Evolutionary conservation across 2,329 filamentous ascomycete genomes (phyloP).

Genomic region (Calonectria ilicicola): DNA sequence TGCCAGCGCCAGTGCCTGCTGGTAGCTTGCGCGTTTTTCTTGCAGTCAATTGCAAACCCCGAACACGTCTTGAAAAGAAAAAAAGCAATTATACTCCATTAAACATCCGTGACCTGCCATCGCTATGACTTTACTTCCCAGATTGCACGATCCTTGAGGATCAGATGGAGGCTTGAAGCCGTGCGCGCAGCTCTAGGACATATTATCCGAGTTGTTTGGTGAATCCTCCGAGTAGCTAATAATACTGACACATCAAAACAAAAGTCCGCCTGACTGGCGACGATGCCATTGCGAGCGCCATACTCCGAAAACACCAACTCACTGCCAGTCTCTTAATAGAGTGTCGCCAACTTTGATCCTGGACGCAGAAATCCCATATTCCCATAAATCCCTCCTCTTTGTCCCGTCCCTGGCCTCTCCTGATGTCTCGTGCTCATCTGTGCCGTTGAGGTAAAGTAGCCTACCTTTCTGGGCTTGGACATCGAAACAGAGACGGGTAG

Average conservation of each 20-base stretch:
- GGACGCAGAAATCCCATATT: slow-evolving; percentile 42
- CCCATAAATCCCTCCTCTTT: slow-evolving; percentile 48
- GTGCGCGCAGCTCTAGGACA: neutral
- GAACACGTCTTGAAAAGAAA: neutral
- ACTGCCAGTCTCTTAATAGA: slow-evolving; percentile 43
- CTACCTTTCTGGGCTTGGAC: slow-evolving; percentile 42
- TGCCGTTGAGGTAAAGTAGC: slow-evolving; percentile 50
- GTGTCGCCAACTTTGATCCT: slow-evolving; percentile 44
- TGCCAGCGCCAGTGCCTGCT: neutral
- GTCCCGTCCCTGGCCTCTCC: slow-evolving; percentile 45
- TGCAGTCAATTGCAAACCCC: neutral
- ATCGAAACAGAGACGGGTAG: slow-evolving; percentile 47
- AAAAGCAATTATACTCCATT: neutral
- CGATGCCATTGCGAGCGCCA: neutral
- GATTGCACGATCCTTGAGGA: neutral
- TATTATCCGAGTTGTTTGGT: neutral
- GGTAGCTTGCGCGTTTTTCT: neutral
- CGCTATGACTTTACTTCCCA: neutral
- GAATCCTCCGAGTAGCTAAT: neutral
- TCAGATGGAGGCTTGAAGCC: neutral
- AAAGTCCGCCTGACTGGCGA: neutral
- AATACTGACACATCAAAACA: neutral
- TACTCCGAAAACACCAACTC: neutral
- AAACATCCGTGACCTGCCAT: neutral
- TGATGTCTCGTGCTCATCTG: slow-evolving; percentile 41